Base-by-base conservation (phyloP, 768 basidiomycete genomes). In the Lentinula boryana region DNA sequence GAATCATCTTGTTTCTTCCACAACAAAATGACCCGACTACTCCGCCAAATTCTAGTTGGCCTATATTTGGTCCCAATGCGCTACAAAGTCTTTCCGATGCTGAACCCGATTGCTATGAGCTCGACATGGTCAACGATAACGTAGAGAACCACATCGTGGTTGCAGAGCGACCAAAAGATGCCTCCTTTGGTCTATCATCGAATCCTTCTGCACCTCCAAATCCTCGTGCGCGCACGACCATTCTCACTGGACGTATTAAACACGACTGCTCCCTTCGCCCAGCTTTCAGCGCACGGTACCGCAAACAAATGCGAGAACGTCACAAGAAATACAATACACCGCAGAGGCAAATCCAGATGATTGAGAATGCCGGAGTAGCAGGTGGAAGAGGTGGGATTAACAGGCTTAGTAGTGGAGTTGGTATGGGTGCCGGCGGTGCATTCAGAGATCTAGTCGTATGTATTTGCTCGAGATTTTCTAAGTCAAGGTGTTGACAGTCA, bases 141-240 rank as follows among this genome's bases (percentile, higher is more conserved):
- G 88, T 92, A 8, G 89, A 91, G 66, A 95, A 94, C 74, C 88
- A 93, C 71, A 81, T 91, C 60, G 90, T 93, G 32, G 83, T 94
- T 38, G 91, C 91, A 0, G 91, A 93, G 71, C 84, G 87, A 56
- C 87, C 87, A 23, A 93, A 91, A 67, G 88, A 84, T 70, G 35
- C 76, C 18, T 71, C 79, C 32, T 67, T 81, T 61, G 72, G 71
- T 60, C 48, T 64, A 13, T 68, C 75, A 5, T 68, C 72, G 10
- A 68, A 72, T 56, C 69, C 80, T 40, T 71, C 78, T 36, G 70
- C 76, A 58, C 74, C 79, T 0, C 55, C 74, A 4, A 86, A 85
- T 61, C 72, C 82, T 2, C 82, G 89, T 9, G 87, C 89, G 9
- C 82, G 89, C 36, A 89, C 87, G 56, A 91, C 88, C 4, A 89